Evolutionary conservation across 2,329 filamentous ascomycete species (phyloP).

Genomic region (Furcasterigmium sp.): DNA sequence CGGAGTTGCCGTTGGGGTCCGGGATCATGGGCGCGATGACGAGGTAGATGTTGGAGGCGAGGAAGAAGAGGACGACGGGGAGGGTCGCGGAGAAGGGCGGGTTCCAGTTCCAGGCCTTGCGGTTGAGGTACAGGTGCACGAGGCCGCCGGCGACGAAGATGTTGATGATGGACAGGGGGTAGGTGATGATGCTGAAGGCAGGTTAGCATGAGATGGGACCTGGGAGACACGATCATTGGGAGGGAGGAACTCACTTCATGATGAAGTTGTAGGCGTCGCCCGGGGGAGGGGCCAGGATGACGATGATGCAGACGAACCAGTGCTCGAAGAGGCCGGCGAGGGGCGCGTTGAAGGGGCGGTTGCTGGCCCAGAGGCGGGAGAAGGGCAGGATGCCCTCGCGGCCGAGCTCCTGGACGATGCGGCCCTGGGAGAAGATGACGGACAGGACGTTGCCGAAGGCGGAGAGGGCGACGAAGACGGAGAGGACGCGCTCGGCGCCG

Average conservation of each 20-base stretch:
- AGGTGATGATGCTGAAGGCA: slow-evolving; percentile 51
- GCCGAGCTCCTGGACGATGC: slow-evolving; percentile 61
- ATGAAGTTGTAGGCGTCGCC: slow-evolving; percentile 64
- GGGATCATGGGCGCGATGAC: slow-evolving; percentile 55
- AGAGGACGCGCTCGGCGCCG: slow-evolving; percentile 52
- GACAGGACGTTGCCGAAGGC: slow-evolving; percentile 63
- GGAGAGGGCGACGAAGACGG: slow-evolving; percentile 62
- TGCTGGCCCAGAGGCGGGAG: slow-evolving; percentile 57
- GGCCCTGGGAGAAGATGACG: slow-evolving; percentile 64
- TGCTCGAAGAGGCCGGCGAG: slow-evolving; percentile 58
- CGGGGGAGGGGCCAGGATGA: slow-evolving; percentile 62
- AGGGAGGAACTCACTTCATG: slow-evolving; percentile 38
- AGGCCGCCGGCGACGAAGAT: slow-evolving; percentile 48
- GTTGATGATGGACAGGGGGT: slow-evolving; percentile 56
- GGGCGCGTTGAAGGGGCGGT: slow-evolving; percentile 58
- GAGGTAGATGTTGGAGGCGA: slow-evolving; percentile 56
- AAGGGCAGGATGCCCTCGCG: slow-evolving; percentile 63
- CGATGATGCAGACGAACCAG: slow-evolving; percentile 58
- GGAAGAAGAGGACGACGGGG: slow-evolving; percentile 52
- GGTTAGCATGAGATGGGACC: slow-evolving; percentile 4
- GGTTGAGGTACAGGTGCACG: slow-evolving; percentile 47
- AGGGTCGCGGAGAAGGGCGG: slow-evolving; percentile 50
- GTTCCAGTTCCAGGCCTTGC: slow-evolving; percentile 41
- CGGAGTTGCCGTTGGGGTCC: slow-evolving; percentile 41
- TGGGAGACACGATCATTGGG: slow-evolving; percentile 2